Evolutionary conservation across 257 asterid genomes (phyloP), one percentile per base, ranked within the genome.

Genomic region (Pogostemon cablin): DNA sequence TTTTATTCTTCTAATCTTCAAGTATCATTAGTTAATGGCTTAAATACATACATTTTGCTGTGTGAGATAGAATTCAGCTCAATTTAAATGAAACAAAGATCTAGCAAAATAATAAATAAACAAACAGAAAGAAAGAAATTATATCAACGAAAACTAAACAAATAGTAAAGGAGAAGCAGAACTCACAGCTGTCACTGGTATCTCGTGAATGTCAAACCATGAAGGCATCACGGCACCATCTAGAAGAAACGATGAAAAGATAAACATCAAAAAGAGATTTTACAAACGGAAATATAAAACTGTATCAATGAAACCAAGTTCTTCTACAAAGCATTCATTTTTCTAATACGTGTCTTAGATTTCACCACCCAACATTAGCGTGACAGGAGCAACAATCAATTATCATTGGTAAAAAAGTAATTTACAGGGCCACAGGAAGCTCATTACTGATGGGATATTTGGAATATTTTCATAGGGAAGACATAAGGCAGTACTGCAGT

Each of bases 141-240:
- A 50, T 34, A 43, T 9, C 10, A 72, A 46, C 44, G 42, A 43
- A 67, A 75, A 12, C 39, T 55, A 39, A 42, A 62, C 48, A 75
- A 25, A 58, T 48, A 54, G 25, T 7, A 50, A 39, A 62, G 42
- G 62, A 60, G 72, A 74, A 46, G 75, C 68, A 72, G 12, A 86
- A 76, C 99, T 79, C 86, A 93, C 97, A 25, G 92, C 83, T 54
- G 96, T 81, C 72, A 93, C 86, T 11, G 99, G 99, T 82, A 93
- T 82, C 84, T 93, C 96, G 49, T 72, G 96, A 81, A 93, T 80
- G 83, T 91, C 99, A 79, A 93, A 91, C 99, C 97, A 91, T 0
- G 97, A 91, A n/a, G 96, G 97, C 98, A 91, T 95, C 73, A 88
- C 92, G 69, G 88, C 83, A 75, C 99, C 99, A 83, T 89, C 97